Base-by-base conservation (phyloP, 1,139 yeast species). In the Saccharomycopsis hybrid region DNA sequence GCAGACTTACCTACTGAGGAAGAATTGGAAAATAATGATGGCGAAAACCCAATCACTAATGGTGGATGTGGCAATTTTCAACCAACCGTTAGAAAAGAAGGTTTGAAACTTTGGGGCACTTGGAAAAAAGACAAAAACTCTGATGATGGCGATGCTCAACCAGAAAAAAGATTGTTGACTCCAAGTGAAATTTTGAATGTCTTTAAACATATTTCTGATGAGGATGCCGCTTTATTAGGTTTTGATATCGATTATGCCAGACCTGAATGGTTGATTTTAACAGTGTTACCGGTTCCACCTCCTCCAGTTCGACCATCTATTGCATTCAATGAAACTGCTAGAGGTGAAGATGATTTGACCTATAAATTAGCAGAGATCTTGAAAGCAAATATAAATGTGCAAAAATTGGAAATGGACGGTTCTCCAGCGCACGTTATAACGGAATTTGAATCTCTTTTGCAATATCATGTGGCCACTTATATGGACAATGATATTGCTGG, bases 401-500 rank as follows among this genome's bases (percentile, higher is more conserved):
- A 90, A 66, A 82, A 96, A 54, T 78, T 94, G 57, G 98, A 92
- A 67, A 89, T 89, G 77, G 97, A 94, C 66, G 98, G 98, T 58
- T 95, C 97, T 2, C 98, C 99, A 9, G 97, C 94, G 60, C 98
- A 94, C 66, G 97, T 94, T 47, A 85, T 92, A 59, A 87, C 88
- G 65, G 99, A 94, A 69, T 92, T 94, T 63, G 98, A 94, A 66
- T 86, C 96, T 42, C 77, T 94, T 60, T 74, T 94, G 55, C 99
- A 94, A 65, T 94, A 89, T 68, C 98, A 92, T 63, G 97, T 94
- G 47, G 98, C 99, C n/a, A 92, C 99, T 1, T 92, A 92, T 66
- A 92, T 92, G 99, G 98, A 92, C 70, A 92, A 92, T 65, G 98
- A 92, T 71, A 92, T 92, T 69, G 98, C 98, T n/a, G 98, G 99